These are phyloP conservation scores for Pseudopithomyces maydicus DNA, from an alignment of 2,329 filamentous ascomycete genomes.

Conservation along the genomic window DNA sequence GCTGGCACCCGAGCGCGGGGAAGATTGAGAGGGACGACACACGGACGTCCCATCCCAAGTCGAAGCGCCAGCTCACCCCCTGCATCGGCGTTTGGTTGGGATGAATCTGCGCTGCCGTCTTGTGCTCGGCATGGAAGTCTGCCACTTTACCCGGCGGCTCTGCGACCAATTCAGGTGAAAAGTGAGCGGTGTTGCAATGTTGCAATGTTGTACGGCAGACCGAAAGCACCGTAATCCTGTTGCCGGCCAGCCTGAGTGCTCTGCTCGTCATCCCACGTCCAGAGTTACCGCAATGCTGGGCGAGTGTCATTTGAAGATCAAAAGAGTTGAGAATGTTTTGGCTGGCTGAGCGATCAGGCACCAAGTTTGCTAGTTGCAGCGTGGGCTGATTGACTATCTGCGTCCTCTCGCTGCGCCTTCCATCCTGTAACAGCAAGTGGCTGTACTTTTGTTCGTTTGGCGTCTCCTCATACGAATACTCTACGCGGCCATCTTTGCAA, in stretches of 20 bases:
- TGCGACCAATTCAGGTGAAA: constrained; percentile 19
- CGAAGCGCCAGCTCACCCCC: constrained; percentile 23
- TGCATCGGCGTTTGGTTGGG: constrained; percentile 26
- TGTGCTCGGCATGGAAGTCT: constrained; percentile 4
- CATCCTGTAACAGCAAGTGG: constrained; percentile 6
- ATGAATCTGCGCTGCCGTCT: constrained; percentile 8
- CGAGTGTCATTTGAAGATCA: constrained; percentile 25
- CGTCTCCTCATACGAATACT: constrained; percentile 9
- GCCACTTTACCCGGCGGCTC: constrained; percentile 29
- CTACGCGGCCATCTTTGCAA: constrained; percentile 53
- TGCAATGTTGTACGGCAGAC: constrained; percentile 16
- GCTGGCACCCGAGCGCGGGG: constrained; percentile 28
- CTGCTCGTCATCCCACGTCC: constrained; percentile 25
- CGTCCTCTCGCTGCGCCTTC: constrained; percentile 10
- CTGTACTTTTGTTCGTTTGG: constrained; percentile 13
- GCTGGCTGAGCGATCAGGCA: constrained; percentile 25
- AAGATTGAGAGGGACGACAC: constrained; percentile 22
- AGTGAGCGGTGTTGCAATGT: constrained; percentile 12
- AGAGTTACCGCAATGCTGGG: constrained; percentile 28
- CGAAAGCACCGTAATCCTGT: not conserved
- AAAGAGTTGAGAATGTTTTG: constrained; percentile 29
- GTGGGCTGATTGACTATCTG: constrained; percentile 29
- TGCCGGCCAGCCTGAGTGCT: constrained; percentile 19
- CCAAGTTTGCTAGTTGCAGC: constrained; percentile 16
- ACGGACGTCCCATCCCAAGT: constrained; percentile 18